Evolutionary conservation across 2,329 filamentous ascomycete species (phyloP), one percentile per base, ranked within the genome.

Genomic region (Arthrobotrys entomopaga): DNA sequence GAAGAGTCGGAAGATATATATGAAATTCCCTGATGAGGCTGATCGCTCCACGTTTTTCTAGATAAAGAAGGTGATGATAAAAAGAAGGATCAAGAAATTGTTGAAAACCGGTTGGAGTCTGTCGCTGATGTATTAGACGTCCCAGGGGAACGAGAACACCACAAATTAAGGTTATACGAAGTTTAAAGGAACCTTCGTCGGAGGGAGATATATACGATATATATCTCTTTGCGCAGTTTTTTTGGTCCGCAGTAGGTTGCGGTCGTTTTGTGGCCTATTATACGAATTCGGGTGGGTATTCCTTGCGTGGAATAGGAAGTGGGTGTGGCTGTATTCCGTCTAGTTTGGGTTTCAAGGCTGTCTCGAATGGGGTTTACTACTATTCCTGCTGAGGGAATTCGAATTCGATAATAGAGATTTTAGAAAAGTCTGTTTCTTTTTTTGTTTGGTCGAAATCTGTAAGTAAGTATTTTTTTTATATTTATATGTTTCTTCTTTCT

Each of bases 191-290:
- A 26, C 46, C 38, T 43, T 54, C 20, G 65, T 46, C 24, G 65
- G 54, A 60, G 65, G 29, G 65, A 60, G 65, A 67, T 67, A 67
- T 46, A 67, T 66, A 50, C 22, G 40, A 26, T 61, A 63, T 70
- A 70, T 63, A 26, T 56, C 38, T 29, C 46, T 61, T 64, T 70
- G 65, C 50, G 65, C 65, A 43, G 40, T 53, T 69, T 69, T n/a
- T 34, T 34, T 10, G 29, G 29, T 34, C 29, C 29, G 19, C 10
- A 50, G 22, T 19, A 5, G n/a, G 11, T 53, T 53, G 50, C 50
- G 49, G 54, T 57, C 61, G 61, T 65, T 64, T 65, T 64, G 46
- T 49, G 46, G 46, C 46, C 49, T n/a, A n/a, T 40, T 65, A 38
- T 53, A 65, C 67, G 48, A 48, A 65, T 72, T 56, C 54, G 60